These are phyloP conservation scores for Isoetes taiwanensis DNA, from an alignment of 75 land plant species.

Conservation along the genomic window DNA sequence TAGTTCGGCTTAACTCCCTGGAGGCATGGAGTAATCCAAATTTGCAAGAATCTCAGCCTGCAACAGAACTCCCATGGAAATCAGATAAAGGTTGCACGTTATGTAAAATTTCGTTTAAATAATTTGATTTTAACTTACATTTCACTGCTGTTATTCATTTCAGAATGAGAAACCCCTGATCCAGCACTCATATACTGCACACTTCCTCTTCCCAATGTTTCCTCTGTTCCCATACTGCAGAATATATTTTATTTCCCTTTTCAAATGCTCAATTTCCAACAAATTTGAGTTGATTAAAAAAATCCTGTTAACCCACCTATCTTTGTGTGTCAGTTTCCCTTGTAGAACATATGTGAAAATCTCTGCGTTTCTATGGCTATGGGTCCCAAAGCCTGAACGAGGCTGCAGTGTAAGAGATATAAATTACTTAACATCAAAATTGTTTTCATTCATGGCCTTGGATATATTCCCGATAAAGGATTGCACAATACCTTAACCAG, in stretches of 20 bases:
- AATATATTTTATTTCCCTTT: not conserved
- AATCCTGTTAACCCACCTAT: constrained; percentile 8
- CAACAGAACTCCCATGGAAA: not conserved
- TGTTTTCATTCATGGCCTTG: not conserved
- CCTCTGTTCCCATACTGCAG: constrained; percentile 19
- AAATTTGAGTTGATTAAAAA: not conserved
- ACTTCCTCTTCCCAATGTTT: constrained; percentile 21
- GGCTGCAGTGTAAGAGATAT: constrained; percentile 12
- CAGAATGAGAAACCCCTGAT: constrained; percentile 19
- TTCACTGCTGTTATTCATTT: constrained; percentile 21
- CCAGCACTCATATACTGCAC: constrained; percentile 31
- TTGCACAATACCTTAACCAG: not conserved
- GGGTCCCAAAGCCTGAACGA: constrained; percentile 23
- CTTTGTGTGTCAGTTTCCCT: constrained; percentile 30
- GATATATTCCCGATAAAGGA: not conserved
- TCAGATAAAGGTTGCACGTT: too few species aligned
- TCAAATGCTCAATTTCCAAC: not conserved
- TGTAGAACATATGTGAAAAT: constrained; percentile 23
- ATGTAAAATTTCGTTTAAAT: too few species aligned
- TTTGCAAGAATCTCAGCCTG: constrained; percentile 28
- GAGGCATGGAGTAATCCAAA: constrained; percentile 22
- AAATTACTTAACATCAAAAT: not conserved
- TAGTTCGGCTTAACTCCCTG: constrained; percentile 19
- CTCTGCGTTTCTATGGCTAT: constrained; percentile 24
- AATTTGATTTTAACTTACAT: too few species aligned